Conservation (phyloP, 2,329 filamentous ascomycete species). For the Cryphonectria naterciae region DNA sequence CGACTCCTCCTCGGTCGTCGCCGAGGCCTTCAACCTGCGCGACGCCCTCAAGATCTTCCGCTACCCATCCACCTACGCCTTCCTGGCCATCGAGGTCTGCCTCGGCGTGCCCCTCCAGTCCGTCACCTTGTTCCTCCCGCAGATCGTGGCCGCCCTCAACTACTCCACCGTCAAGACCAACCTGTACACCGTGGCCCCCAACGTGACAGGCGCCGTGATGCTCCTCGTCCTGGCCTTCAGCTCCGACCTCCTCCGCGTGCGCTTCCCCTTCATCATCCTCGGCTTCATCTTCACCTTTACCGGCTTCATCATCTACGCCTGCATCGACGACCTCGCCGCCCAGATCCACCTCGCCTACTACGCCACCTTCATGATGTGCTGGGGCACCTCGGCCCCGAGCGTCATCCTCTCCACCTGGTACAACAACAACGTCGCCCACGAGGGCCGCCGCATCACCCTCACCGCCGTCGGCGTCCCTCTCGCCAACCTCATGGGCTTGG, state of each 20-base stretch:
- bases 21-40: constrained; percentile 54
- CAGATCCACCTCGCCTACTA: constrained; percentile 73
- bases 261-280: constrained; percentile 74
- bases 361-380: constrained; percentile 81
- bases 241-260: constrained; percentile 66
- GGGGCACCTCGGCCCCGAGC: constrained; percentile 75
- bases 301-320: constrained; percentile 78
- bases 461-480: constrained; percentile 75
- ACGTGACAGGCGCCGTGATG: constrained; percentile 73
- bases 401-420: constrained; percentile 71
- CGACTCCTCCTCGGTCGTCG: constrained; percentile 68
- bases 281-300: constrained; percentile 76
- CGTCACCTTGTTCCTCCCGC: constrained; percentile 54
- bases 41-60: constrained; percentile 58
- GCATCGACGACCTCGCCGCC: constrained; percentile 60
- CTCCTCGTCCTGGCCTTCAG: constrained; percentile 73
- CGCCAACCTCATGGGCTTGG: constrained; percentile 77
- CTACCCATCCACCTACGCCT: constrained; percentile 52
- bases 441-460: constrained; percentile 70
- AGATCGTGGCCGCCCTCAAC: constrained; percentile 56
- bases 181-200: constrained; percentile 79
- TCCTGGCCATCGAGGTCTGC: constrained; percentile 60
- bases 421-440: constrained; percentile 82
- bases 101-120: constrained; percentile 63
- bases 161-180: constrained; percentile 65